A percentile compares a stretch with the other conserved stretches of the same genome.
These are phyloP conservation scores for Zalerion maritima DNA, from an alignment of 495 filamentous ascomycete species.

Conservation along the genomic window DNA sequence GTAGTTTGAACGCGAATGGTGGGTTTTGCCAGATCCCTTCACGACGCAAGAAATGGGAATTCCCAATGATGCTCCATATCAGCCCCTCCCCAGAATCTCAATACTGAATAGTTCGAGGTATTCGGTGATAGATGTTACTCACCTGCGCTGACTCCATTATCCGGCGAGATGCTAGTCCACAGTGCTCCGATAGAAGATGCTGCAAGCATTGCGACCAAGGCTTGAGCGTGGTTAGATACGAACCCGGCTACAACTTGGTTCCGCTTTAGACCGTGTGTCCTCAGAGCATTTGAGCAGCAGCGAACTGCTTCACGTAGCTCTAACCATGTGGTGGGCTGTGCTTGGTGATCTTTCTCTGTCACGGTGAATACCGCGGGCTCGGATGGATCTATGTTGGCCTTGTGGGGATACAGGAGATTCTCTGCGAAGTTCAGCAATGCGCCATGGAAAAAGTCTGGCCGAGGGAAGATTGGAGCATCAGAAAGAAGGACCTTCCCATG, in stretches of 20 bases:
- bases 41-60: too few relatives aligned
- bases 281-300: constrained; percentile 54
- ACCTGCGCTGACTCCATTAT: constrained; percentile 53
- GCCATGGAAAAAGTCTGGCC: constrained; percentile 69
- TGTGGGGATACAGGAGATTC: constrained; percentile 69
- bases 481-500: constrained; percentile 49
- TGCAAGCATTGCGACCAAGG: constrained; percentile 76
- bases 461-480: constrained; percentile 60
- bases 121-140: too few relatives aligned
- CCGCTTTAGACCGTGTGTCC: constrained; percentile 46
- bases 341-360: constrained; percentile 49
- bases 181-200: constrained; percentile 68
- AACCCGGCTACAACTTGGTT: constrained; percentile 69
- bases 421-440: constrained; percentile 79
- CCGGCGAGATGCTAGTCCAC: constrained; percentile 80
- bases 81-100: too few relatives aligned
- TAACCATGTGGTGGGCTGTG: constrained; percentile 58
- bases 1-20: too few relatives aligned
- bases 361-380: constrained; percentile 58
- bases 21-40: too few relatives aligned
- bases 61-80: too few relatives aligned
- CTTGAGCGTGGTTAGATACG: constrained; percentile 72
- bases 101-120: too few relatives aligned
- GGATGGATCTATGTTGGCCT: constrained; percentile 30
- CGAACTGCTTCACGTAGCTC: constrained; percentile 66